A percentile compares a stretch with the other conserved stretches of the same genome.
phyloP scores from a whole-genome alignment of 139 green algal genomes.

The Auxenochlorella pyrenoidosa region DNA sequence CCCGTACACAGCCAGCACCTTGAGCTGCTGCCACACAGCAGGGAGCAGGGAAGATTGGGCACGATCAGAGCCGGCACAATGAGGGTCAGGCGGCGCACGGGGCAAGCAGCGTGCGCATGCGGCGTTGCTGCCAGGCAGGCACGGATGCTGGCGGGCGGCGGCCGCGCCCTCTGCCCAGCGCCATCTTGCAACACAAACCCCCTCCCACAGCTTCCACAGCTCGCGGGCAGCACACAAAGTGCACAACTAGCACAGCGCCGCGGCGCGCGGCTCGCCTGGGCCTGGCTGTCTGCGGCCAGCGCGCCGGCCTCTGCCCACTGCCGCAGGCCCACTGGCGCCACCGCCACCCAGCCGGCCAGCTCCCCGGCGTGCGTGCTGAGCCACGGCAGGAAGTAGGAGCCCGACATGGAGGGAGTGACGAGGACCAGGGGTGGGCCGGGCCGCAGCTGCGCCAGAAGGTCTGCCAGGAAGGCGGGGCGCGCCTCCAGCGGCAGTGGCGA shows the following conservation, averaged over 20 bases:
- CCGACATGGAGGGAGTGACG: conserved; percentile 7
- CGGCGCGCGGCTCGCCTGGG: not conserved
- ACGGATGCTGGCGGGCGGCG: too few species aligned
- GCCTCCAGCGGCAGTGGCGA: not conserved
- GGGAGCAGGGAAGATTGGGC: not conserved
- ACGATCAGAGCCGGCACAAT: not conserved
- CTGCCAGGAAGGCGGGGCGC: conserved; percentile 4
- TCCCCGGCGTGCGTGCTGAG: conserved; percentile 5
- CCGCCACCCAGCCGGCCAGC: conserved; percentile 24
- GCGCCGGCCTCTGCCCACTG: not conserved
- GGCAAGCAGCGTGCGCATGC: too few species aligned
- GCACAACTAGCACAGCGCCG: too few species aligned
- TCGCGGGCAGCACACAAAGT: not conserved
- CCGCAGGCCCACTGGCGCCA: conserved; percentile 29
- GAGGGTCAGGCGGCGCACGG: not conserved
- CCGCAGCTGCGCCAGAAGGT: conserved; percentile 5
- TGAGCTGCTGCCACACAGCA: not conserved
- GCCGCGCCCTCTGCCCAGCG: too few species aligned
- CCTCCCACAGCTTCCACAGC: too few species aligned
- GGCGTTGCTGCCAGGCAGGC: too few species aligned
- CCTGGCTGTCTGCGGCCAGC: not conserved
- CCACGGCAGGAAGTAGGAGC: conserved; percentile 22
- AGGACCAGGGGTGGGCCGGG: not conserved
- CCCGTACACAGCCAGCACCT: conserved; percentile 32
- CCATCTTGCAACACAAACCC: too few species aligned